These are phyloP conservation scores for Metschnikowia drakensbergensis DNA, from an alignment of 805 yeast species.

Conservation along the genomic window DNA sequence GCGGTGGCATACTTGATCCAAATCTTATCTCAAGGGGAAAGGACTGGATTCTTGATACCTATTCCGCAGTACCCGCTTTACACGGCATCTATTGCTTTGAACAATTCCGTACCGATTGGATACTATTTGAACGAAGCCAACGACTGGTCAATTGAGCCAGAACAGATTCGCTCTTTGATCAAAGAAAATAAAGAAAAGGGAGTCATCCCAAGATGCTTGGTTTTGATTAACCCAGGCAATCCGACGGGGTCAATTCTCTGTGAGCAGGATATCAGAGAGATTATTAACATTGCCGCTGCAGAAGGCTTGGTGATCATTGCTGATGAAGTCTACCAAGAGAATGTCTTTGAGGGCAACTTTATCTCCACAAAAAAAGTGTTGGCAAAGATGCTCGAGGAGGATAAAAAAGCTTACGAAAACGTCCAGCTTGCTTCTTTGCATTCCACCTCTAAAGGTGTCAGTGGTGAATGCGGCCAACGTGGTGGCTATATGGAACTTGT, in stretches of 20 bases:
- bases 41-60: constrained; percentile 83
- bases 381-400: constrained; percentile 52
- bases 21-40: constrained; percentile 60
- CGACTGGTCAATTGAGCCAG: constrained; percentile 80
- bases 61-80: constrained; percentile 98
- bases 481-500: constrained; percentile 97
- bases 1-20: constrained; percentile 82
- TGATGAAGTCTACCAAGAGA: constrained; percentile 97
- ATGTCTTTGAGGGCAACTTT: constrained; percentile 78
- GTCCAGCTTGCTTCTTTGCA: constrained; percentile 92
- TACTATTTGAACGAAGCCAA: constrained; percentile 78
- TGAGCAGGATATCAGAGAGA: constrained; percentile 60
- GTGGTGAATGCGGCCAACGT: constrained; percentile 99
- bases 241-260: constrained; percentile 90
- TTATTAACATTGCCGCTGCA: constrained; percentile 78
- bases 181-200: constrained; percentile 47
- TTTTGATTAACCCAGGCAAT: constrained; percentile 96
- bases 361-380: constrained; percentile 80
- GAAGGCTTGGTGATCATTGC: constrained; percentile 85
- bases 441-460: constrained; percentile 96
- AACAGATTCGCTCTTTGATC: constrained; percentile 55
- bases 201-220: constrained; percentile 69
- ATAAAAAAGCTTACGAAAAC: constrained; percentile 54
- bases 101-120: constrained; percentile 78
- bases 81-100: constrained; percentile 88